Evolutionary conservation across 768 basidiomycete genomes (phyloP), one percentile per base, ranked within the genome.

Genomic region (Leccinum sublutescens): DNA sequence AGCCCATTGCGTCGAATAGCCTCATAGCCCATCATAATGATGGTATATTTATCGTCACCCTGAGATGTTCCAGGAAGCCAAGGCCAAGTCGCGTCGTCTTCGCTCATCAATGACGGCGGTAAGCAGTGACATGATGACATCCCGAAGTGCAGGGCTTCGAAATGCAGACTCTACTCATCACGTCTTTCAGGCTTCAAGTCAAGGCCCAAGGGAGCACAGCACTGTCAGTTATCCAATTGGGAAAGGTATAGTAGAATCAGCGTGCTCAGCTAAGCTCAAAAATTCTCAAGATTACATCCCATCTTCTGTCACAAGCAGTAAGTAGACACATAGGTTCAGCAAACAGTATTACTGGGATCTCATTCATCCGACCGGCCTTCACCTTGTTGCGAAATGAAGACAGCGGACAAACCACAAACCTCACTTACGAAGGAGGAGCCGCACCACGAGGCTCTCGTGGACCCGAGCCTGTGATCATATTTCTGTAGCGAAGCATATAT

Each of bases 31-130:
- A 27, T 27, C 27, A 27, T 27, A 27, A 27, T 27, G 27, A 27
- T 54, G 11, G 68, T 63, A 33, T 23, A 58, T 40, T 1, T 17
- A 3, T 66, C 64, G 11, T 66, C 21, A 21, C 21, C 43, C 21
- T 54, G 61, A 45, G 68, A 67, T 6, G 54, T 62, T 14, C 68
- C 72, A 4, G 66, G 55, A 38, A 56, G 23, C 72, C 34, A 72
- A 4, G 65, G 23, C 72, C 34, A 72, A 4, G 65, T 62, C 2
- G 54, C 2, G 31, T 72, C 71, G 15, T 72, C 68, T 14, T 36
- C 14, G 14, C 34, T 2, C 38, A 47, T 70, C 68, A 6, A 72
- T 62, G 10, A 68, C 57, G 12, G 56, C 62, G 15, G 68, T 65
- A 31, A 70, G 59, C 17, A 64, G 14, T 31, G 31, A 31, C 31